Percentiles rank a stretch among this genome's conserved stretches.
Evolutionary conservation across 495 filamentous ascomycete genomes (phyloP).

Genomic region (Cercophora scortea): DNA sequence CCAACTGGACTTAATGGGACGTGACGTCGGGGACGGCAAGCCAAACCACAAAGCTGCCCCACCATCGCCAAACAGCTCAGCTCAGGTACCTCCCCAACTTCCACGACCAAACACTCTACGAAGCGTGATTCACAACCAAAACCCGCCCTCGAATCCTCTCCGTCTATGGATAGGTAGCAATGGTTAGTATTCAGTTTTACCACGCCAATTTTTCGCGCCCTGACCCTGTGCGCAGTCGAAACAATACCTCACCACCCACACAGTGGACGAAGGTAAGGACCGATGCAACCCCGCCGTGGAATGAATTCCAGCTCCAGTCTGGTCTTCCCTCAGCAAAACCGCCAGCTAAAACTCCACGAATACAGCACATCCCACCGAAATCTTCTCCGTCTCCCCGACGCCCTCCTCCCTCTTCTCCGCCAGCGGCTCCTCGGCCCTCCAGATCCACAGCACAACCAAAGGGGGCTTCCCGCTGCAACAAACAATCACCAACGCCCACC

Average conservation of each 20-base stretch:
- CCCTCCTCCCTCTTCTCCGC: constrained; percentile 67
- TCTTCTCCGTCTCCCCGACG: constrained; percentile 85
- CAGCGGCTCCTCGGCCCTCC: constrained; percentile 72
- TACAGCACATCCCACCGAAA: constrained; percentile 78
- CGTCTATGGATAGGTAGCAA: constrained; percentile 29
- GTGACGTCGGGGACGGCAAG: not conserved
- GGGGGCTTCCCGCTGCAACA: constrained; percentile 69
- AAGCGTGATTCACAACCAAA: not conserved
- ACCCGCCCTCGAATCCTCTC: not conserved
- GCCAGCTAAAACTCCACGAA: not conserved
- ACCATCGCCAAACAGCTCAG: not conserved
- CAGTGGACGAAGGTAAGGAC: constrained; percentile 69
- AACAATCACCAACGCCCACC: constrained; percentile 66
- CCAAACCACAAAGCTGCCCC: constrained; percentile 1
- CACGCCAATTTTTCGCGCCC: not conserved
- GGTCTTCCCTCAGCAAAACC: not conserved
- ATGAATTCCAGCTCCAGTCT: not conserved
- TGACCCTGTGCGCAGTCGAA: constrained; percentile 59
- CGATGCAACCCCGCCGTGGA: constrained; percentile 4
- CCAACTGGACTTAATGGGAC: not conserved
- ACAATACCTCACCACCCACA: constrained; percentile 91
- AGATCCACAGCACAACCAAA: constrained; percentile 63
- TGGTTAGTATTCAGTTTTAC: constrained; percentile 22
- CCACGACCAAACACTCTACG: not conserved
- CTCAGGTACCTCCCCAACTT: not conserved